phyloP scores from a whole-genome alignment of 176 grass and related monocot genomes.

The Hordeum marinum region DNA sequence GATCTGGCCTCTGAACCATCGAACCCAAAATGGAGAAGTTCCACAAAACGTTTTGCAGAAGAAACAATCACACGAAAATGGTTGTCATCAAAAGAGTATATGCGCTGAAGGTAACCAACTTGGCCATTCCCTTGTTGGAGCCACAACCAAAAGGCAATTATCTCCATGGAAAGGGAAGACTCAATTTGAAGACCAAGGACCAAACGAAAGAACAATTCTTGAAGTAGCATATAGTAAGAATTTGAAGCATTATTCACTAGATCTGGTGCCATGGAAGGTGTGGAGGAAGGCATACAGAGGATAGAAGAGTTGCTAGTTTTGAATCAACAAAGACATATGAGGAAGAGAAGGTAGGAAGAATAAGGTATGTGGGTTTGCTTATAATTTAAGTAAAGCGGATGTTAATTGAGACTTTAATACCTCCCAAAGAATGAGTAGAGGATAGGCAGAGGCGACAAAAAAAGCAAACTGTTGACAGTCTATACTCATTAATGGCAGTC shows the following conservation, averaged over 20 bases:
- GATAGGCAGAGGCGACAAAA: slow-evolving; percentile 21
- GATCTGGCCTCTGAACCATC: not conserved
- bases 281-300: not conserved
- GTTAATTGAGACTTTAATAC: not conserved
- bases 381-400: not conserved
- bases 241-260: not conserved
- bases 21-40: not conserved
- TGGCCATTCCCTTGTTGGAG: slow-evolving; percentile 35
- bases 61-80: not conserved
- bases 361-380: not conserved
- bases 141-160: slow-evolving; percentile 70
- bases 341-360: not conserved
- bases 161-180: slow-evolving; percentile 35
- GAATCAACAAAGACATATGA: not conserved
- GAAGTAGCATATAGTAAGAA: not conserved
- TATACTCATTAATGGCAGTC: slow-evolving; percentile 21
- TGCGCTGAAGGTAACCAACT: not conserved
- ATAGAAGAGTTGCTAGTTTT: not conserved
- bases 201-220: slow-evolving; percentile 43
- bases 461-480: not conserved
- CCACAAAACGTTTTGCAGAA: not conserved
- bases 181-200: slow-evolving; percentile 40
- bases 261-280: slow-evolving; percentile 10
- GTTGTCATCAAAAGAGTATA: not conserved
- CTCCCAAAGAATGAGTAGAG: not conserved